Base-by-base conservation (phyloP, 345 rosid species). In the Excoecaria agallocha region DNA sequence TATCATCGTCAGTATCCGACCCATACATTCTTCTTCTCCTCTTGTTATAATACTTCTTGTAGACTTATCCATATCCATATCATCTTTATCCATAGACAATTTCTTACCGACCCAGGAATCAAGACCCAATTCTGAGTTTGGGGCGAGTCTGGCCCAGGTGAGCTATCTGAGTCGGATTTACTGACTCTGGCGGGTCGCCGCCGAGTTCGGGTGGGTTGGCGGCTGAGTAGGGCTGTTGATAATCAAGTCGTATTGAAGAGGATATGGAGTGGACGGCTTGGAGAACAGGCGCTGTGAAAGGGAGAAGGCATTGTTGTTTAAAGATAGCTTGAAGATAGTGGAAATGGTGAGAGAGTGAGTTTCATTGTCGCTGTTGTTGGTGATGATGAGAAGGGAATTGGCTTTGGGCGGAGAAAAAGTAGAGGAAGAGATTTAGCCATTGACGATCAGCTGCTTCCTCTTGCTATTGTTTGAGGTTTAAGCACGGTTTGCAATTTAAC, bases 201-300 rank as follows among this genome's bases (percentile, higher is more conserved):
- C 12, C 91, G 92, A 71, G 56, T 66, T 16, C 64, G 83, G 25
- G 87, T 10, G 69, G 75, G 79, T 19, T n/a, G 84, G 80, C 63
- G 96, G 76, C 77, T 81, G 86, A 30, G 90, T 63, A 5, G 98
- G 98, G 68, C 89, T 89, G 81, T 71, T 84, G 85, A 90, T 83
- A 73, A 93, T 90, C 90, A 93, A 81, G 72, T 93, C 98, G 79
- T 93, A 95, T 76, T 93, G 97, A 69, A 90, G 90, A 46, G 96
- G 99, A 84, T 82, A 89, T 3, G 89, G 93, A 3, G 98, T 89
- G 30, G 94, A 87, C 39, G 87, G 81, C 20, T 85, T 83, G 77
- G 95, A 90, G 72, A 88, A 86, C 75, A 72, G 78, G 2, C 64
- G 43, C 10, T 19, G 76, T 8, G 78, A 76, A 22, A 69, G 41